A percentile compares a stretch with the other conserved stretches of the same genome.
Evolutionary conservation across 805 yeast species (phyloP).

Genomic region (Candida peoriensis): DNA sequence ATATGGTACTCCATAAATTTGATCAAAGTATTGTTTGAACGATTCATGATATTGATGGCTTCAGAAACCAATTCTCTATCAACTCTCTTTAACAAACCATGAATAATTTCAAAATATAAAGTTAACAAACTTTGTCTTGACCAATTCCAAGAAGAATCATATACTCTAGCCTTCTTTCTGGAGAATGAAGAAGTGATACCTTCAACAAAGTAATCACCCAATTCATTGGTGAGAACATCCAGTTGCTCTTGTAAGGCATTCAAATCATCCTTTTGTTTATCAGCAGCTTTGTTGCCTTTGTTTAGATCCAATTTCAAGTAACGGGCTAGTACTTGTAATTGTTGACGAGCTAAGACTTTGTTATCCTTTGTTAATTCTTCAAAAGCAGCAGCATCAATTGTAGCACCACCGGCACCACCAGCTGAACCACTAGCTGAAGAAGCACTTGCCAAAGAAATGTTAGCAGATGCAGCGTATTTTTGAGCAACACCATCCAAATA

Average conservation of each 20-base stretch:
- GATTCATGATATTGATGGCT: slow-evolving; percentile 96
- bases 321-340: slow-evolving; percentile 86
- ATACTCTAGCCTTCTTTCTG: slow-evolving; percentile 87
- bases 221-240: slow-evolving; percentile 67
- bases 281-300: slow-evolving; percentile 80
- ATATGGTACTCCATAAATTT: slow-evolving; percentile 91
- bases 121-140: slow-evolving; percentile 95
- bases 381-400: slow-evolving; percentile 91
- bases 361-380: slow-evolving; percentile 55
- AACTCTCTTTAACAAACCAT: slow-evolving; percentile 84
- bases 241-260: slow-evolving; percentile 80
- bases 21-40: slow-evolving; percentile 88
- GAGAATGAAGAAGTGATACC: slow-evolving; percentile 92
- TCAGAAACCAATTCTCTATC: slow-evolving; percentile 96
- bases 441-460: slow-evolving; percentile 70
- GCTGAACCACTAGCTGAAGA: slow-evolving; percentile 43
- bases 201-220: slow-evolving; percentile 89
- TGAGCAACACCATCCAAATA: slow-evolving; percentile 78
- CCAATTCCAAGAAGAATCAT: slow-evolving; percentile 99
- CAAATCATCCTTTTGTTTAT: slow-evolving; percentile 76
- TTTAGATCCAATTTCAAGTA: slow-evolving; percentile 90
- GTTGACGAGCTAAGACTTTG: slow-evolving; percentile 44
- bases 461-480: slow-evolving; percentile 80
- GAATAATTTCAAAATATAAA: slow-evolving; percentile 92
- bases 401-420: slow-evolving; percentile 74